A percentile compares a stretch with the other conserved stretches of the same genome.
Conservation (phyloP, 1,284 basidiomycete species). For the Moniliella sp. region DNA sequence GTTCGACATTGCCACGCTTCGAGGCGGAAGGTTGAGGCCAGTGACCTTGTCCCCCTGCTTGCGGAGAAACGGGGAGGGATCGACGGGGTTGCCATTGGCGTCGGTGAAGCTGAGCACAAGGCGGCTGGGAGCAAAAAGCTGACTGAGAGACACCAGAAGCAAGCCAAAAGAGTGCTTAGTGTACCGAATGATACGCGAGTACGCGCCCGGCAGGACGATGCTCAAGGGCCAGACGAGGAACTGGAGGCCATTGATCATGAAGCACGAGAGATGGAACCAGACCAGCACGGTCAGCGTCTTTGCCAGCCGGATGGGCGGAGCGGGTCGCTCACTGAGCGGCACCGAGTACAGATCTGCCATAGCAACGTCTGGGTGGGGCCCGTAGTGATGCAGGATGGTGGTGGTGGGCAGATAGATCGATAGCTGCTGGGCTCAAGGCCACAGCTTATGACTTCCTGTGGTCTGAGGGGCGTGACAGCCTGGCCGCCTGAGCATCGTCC, state of each 20-base stretch:
- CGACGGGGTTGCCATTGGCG: slow-evolving; percentile 9
- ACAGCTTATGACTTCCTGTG: too few species aligned
- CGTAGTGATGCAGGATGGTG: too few species aligned
- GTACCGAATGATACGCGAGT: slow-evolving; percentile 9
- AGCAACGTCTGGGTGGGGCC: too few species aligned
- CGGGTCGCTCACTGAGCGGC: too few species aligned
- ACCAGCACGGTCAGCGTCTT: neutral
- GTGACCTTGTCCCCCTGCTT: slow-evolving; percentile 6
- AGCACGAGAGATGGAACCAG: neutral
- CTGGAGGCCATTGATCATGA: slow-evolving; percentile 8
- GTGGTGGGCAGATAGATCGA: too few species aligned
- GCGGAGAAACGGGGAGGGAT: slow-evolving; percentile 11
- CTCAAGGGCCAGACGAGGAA: slow-evolving; percentile 11
- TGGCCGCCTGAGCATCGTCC: too few species aligned
- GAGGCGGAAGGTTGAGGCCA: slow-evolving; percentile 9
- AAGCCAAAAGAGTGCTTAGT: slow-evolving; percentile 13
- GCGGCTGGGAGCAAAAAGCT: slow-evolving; percentile 17
- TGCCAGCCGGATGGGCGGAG: too few species aligned
- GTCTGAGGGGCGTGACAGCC: too few species aligned
- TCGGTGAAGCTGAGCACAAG: slow-evolving; percentile 16
- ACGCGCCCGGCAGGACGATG: slow-evolving; percentile 6
- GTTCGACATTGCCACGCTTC: slow-evolving; percentile 17
- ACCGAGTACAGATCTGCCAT: too few species aligned
- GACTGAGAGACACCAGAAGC: slow-evolving; percentile 10
- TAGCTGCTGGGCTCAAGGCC: too few species aligned